Percentiles rank a stretch among this genome's conserved stretches.
phyloP scores from a whole-genome alignment of 768 basidiomycete genomes.

The Hortiboletus campestris region DNA sequence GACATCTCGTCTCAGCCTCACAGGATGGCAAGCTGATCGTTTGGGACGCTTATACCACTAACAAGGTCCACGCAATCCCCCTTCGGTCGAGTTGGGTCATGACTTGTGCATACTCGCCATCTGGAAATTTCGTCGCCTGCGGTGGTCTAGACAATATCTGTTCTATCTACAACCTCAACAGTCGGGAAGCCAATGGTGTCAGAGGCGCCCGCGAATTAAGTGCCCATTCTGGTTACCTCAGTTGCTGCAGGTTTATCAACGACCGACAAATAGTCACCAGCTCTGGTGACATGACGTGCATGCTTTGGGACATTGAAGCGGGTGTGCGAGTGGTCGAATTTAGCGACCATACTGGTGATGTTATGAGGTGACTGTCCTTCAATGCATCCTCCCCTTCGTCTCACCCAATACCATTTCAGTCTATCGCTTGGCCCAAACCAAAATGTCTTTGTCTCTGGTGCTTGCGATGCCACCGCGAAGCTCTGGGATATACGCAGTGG shows the following conservation, averaged over 20 bases:
- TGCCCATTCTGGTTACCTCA: slow-evolving; percentile 97
- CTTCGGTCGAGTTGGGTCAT: slow-evolving; percentile 99
- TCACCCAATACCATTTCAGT: slow-evolving; percentile 41
- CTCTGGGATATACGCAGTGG: slow-evolving; percentile 99
- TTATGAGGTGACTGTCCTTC: slow-evolving; percentile 80
- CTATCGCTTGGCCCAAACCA: slow-evolving; percentile 92
- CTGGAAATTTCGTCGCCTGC: slow-evolving; percentile 96
- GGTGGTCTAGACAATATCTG: slow-evolving; percentile 99
- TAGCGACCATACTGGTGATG: slow-evolving; percentile 98
- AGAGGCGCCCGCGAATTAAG: slow-evolving; percentile 93
- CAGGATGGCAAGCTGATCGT: slow-evolving; percentile 99
- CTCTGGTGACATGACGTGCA: slow-evolving; percentile 99
- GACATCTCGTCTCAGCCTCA: slow-evolving; percentile 98
- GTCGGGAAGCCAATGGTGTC: slow-evolving; percentile 66
- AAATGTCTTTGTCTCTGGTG: slow-evolving; percentile 97
- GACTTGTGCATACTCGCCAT: slow-evolving; percentile 98
- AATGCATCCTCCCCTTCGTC: slow-evolving; percentile 6
- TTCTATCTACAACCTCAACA: slow-evolving; percentile 94
- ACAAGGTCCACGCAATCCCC: slow-evolving; percentile 99
- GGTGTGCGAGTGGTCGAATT: slow-evolving; percentile 98
- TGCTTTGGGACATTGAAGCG: slow-evolving; percentile 99
- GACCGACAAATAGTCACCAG: slow-evolving; percentile 98
- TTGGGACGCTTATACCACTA: slow-evolving; percentile 99
- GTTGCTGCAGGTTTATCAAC: slow-evolving; percentile 97
- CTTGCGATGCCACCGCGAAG: slow-evolving; percentile 97